These are phyloP conservation scores for Samsoniella hepiali DNA, from an alignment of 2,329 filamentous ascomycete species.

Conservation along the genomic window DNA sequence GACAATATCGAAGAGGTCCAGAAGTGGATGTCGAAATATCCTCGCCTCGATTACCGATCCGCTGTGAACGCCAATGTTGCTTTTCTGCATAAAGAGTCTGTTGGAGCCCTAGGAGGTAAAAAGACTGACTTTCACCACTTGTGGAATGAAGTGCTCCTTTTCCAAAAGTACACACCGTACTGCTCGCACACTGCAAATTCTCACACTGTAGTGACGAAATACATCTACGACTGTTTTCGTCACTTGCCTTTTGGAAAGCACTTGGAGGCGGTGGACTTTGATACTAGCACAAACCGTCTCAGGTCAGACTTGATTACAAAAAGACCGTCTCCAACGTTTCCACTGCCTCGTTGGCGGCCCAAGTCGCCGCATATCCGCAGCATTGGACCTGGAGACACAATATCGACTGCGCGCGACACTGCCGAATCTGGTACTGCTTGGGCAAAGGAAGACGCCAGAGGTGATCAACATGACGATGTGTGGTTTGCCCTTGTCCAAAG, in stretches of 20 bases:
- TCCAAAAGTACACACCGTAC: slow-evolving; percentile 34
- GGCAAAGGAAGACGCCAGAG: slow-evolving; percentile 47
- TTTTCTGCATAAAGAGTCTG: slow-evolving; percentile 64
- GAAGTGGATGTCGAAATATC: slow-evolving; percentile 53
- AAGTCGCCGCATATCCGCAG: slow-evolving; percentile 18
- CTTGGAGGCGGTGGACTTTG: slow-evolving; percentile 40
- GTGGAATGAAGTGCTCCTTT: slow-evolving; percentile 50
- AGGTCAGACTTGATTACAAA: slow-evolving; percentile 29
- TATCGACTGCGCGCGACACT: slow-evolving; percentile 45
- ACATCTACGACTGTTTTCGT: slow-evolving; percentile 61
- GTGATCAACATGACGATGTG: slow-evolving; percentile 43
- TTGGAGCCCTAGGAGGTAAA: slow-evolving; percentile 41
- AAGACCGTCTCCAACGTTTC: background rate
- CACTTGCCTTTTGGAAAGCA: slow-evolving; percentile 57
- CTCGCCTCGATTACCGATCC: slow-evolving; percentile 58
- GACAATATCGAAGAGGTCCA: slow-evolving; percentile 36
- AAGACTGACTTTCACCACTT: slow-evolving; percentile 40
- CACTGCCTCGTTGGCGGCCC: background rate
- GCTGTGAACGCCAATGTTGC: slow-evolving; percentile 56
- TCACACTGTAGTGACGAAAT: slow-evolving; percentile 67
- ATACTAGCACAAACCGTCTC: slow-evolving; percentile 27
- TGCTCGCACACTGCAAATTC: slow-evolving; percentile 17
- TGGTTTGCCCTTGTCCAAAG: slow-evolving; percentile 72
- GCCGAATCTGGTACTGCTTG: slow-evolving; percentile 52
- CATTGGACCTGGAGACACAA: slow-evolving; percentile 46